Base-by-base conservation (phyloP, 441 rosid species). In the Eutrema salsugineum region DNA sequence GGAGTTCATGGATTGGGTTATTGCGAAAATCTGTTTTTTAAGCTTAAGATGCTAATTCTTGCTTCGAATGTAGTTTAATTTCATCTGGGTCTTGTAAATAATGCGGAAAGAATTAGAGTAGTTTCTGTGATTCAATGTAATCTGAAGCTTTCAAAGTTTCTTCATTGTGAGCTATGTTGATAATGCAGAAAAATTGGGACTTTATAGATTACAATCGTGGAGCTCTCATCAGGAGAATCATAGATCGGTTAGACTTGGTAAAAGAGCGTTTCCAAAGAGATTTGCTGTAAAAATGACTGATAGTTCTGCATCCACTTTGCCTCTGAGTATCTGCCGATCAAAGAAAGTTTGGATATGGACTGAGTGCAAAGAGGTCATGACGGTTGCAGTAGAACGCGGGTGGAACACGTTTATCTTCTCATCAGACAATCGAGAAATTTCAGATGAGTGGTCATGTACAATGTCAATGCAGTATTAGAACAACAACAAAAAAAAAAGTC, bases 261-360 rank as follows among this genome's bases (percentile, higher is more conserved):
- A 62, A 38, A 60, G 68, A 68, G 68, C 9, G 4, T 44, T 19
- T 44, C n/a, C 17, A 32, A 14, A 51, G 10, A 75, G 42, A 24
- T 14, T 36, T 14, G 5, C 32, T 63, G 60, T 69, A 5, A 63
- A 28, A 63, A 69, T 69, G 75, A 47, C 66, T 47, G 65, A 14
- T 44, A 15, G 3, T 46, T 63, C 87, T 57, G 59, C 58, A 51
- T 66, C 63, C 39, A 73, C 76, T 20, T 16, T 73, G 48, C 63
- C 75, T 42, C 27, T 39, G 33, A 72, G 55, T 11, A 75, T 71
- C 63, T 81, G 78, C 67, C 57, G 66, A 53, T 65, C 84, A 16
- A 89, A 93, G 90, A 81, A 73, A 73, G 91, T 91, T 35, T 93
- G 97, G 96, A 77, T 91, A 55, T 91, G 96, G 91, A 93, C 90